Base-by-base conservation (phyloP, 78 protist species). In the Chrysochromulina parva region DNA sequence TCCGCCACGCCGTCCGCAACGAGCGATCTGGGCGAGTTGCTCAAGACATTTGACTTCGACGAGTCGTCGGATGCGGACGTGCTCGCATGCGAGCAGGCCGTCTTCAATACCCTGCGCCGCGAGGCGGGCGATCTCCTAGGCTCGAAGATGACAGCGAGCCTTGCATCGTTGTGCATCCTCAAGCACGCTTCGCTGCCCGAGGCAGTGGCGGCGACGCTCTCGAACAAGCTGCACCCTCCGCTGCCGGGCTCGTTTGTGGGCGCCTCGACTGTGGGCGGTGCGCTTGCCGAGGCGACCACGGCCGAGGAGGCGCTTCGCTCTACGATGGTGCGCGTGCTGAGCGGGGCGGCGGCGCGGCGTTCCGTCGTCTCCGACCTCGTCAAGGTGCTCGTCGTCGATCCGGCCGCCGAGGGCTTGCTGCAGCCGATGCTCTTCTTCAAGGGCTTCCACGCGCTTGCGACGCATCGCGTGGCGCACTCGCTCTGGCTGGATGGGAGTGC, bases 361-460 rank as follows among this genome's bases (percentile, higher is more conserved):
- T 17, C 54, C 19, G 24, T 86, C 58, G 47, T 60, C n/a, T 19
- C 24, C n/a, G 90, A 88, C 80, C 22, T 88, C 20, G 2, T 6
- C 59, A 65, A 88, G 78, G 13, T 28, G 0, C 2, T 48, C 38
- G 19, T 20, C 62, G 58, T 65, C 62, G 91, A 88, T 47, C 76
- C 76, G 2, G 82, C 65, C 17, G 54, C 47, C 26, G n/a, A 2
- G 7, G 76, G 81, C 84, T 9, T 88, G 55, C 26, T 69, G 22
- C 81, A 69, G 58, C 58, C 81, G 26, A 16, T 69, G 47, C 78
- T 88, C 91, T 50, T n/a, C 82, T 88, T 88, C 84, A 88, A 88
- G 50, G 91, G 91, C 7, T 67, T 88, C 78, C 91, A 88, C 9
- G 91, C 62, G 55, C 50, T 69, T 16, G 3, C 26, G 47, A 1